Evolutionary conservation across 148 eudicot species (phyloP).

Genomic region (Chenopodium berlandieri): DNA sequence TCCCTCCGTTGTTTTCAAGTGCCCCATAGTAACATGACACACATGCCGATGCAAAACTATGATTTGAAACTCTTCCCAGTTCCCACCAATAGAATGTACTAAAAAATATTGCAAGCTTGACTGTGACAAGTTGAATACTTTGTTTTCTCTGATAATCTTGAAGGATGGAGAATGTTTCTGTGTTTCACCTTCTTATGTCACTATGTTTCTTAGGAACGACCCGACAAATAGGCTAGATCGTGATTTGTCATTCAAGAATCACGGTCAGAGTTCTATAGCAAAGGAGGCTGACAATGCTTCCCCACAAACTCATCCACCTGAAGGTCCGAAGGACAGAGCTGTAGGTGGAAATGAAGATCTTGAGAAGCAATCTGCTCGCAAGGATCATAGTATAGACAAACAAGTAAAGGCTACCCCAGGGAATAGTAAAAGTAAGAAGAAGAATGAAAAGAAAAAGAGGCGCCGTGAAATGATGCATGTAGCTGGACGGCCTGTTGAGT

Average conservation of each 20-base stretch:
- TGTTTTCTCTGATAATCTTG: not conserved
- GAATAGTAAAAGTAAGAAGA: constrained; percentile 15
- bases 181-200: not conserved
- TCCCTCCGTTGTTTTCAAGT: too few species aligned
- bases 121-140: too few species aligned
- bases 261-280: constrained; percentile 8
- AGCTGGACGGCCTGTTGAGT: constrained; percentile 12
- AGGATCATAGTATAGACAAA: constrained; percentile 22
- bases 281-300: constrained; percentile 19
- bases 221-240: constrained; percentile 8
- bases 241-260: constrained; percentile 19
- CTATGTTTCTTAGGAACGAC: constrained; percentile 4
- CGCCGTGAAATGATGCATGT: constrained; percentile 21
- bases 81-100: too few species aligned
- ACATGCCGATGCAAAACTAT: too few species aligned
- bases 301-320: constrained; percentile 18
- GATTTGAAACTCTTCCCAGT: too few species aligned
- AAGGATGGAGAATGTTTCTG: not conserved
- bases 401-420: not conserved
- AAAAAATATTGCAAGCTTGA: too few species aligned
- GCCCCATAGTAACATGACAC: too few species aligned
- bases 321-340: constrained; percentile 21
- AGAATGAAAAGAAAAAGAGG: constrained; percentile 28
- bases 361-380: constrained; percentile 20
- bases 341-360: constrained; percentile 20